Evolutionary conservation across 148 eudicot species (phyloP), one percentile per base, ranked within the genome.

Genomic region (Dianthus caryophyllus): DNA sequence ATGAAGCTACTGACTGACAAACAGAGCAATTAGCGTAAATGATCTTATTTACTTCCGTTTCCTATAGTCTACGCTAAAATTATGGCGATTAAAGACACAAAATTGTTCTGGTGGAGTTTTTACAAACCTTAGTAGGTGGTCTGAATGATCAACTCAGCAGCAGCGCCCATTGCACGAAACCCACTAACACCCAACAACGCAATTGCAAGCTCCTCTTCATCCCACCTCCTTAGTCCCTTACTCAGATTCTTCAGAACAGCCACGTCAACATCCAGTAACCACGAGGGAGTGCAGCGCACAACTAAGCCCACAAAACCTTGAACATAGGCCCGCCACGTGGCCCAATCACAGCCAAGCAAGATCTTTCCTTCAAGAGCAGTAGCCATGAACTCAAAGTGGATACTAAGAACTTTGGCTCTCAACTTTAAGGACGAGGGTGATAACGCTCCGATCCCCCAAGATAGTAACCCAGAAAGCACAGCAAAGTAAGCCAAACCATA

Each of bases 261-360:
- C 47, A 86, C 84, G 43, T 95, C 91, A 8, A 85, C 82, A 60
- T 95, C 96, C 30, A 27, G 49, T 71, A 90, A 71, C 99, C 97
- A 95, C 10, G 59, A 36, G 0, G 93, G 97, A 0, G 93, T 74
- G 63, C 94, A 88, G 20, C 85, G 77, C 29, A 88, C 89, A 74
- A 95, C 76, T 84, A 95, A 82, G 61, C 94, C 85, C 67, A 91
- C 74, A 55, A 88, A 87, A 6, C 97, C 91, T 0, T 84, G 80
- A 16, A 88, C 89, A 44, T 95, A 95, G 1, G 97, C 86, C 62
- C 73, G 82, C 99, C 99, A 95, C 0, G 89, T 86, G 1, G 85
- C 81, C 62, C 55, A 56, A 60, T 88, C 82, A 67, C 99, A 90
- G 24, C 97, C 96, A 2, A 95, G 83, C 10, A 89, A 88, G 64